A percentile compares a stretch with the other conserved stretches of the same genome.
Evolutionary conservation across 1,284 basidiomycete genomes (phyloP).

Genomic region (Anthracocystis setariae): DNA sequence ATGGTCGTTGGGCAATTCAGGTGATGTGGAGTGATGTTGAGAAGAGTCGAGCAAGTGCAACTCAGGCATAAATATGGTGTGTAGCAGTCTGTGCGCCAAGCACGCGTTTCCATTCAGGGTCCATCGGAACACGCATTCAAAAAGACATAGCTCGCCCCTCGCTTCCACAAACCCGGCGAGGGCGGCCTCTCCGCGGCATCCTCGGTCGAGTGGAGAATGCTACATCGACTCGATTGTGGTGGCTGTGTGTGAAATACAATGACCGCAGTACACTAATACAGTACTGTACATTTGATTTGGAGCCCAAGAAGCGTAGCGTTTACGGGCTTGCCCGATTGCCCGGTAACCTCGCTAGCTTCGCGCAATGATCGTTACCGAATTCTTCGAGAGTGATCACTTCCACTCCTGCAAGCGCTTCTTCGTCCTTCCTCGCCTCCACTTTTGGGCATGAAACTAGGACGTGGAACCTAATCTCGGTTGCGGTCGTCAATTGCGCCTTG

Average conservation of each 20-base stretch:
- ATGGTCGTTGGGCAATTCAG: background rate
- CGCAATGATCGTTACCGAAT: conserved; percentile 10
- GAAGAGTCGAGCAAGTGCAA: conserved; percentile 3
- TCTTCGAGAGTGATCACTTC: conserved; percentile 17
- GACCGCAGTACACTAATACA: conserved; percentile 2
- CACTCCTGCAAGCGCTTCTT: conserved; percentile 24
- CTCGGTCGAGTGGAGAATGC: background rate
- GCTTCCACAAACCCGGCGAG: too few relatives aligned
- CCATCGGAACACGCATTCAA: conserved; percentile 2
- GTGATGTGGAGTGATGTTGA: background rate
- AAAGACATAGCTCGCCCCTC: background rate
- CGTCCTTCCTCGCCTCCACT: conserved; percentile 4
- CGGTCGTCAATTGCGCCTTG: conserved; percentile 14
- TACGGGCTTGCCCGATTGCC: conserved; percentile 13
- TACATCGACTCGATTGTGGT: background rate
- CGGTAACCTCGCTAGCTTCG: conserved; percentile 15
- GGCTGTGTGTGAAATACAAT: background rate
- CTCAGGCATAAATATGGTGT: background rate
- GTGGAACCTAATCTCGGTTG: conserved; percentile 23
- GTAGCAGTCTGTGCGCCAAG: conserved; percentile 18
- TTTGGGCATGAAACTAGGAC: conserved; percentile 19
- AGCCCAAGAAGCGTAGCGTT: background rate
- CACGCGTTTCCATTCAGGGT: conserved; percentile 18
- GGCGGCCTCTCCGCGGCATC: too few relatives aligned
- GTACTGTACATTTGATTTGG: background rate